Evolutionary conservation across 2,329 filamentous ascomycete species (phyloP).

Genomic region (Colletotrichum endophyticum): DNA sequence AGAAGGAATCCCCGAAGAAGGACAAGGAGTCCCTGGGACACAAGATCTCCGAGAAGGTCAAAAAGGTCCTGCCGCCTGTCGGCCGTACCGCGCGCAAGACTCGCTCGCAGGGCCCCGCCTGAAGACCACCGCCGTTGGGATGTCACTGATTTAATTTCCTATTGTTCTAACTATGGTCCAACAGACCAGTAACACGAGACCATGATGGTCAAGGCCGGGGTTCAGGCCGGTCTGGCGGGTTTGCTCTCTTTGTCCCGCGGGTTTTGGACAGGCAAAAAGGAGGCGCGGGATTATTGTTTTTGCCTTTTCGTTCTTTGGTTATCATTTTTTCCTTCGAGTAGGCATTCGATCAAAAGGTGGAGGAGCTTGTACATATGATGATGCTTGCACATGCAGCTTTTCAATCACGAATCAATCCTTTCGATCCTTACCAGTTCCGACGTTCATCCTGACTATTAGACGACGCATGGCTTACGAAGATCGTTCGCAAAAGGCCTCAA

Average conservation of each 20-base stretch:
- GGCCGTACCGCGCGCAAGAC: constrained; percentile 46
- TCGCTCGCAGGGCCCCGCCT: constrained; percentile 41
- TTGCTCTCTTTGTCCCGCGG: neutral
- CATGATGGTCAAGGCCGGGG: neutral
- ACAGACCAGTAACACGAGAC: neutral
- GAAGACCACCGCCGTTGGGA: neutral
- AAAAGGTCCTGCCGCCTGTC: constrained; percentile 34
- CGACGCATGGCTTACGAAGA: neutral
- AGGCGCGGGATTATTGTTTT: neutral
- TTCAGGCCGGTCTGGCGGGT: neutral
- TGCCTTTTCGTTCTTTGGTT: neutral
- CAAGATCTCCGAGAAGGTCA: constrained; percentile 36
- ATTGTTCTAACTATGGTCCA: neutral
- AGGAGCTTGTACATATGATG: neutral
- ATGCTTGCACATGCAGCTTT: neutral
- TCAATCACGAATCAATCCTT: neutral
- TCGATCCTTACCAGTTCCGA: neutral
- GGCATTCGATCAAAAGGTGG: neutral
- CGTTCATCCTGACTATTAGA: neutral
- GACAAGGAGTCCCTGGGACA: constrained; percentile 15
- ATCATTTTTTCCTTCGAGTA: neutral
- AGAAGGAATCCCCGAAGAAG: neutral
- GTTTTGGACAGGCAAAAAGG: constrained; percentile 11
- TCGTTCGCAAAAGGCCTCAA: neutral
- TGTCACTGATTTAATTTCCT: neutral